A percentile compares a stretch with the other conserved stretches of the same genome.
These are phyloP conservation scores for Aspergillus cavernicola DNA, from an alignment of 495 filamentous ascomycete species.

Conservation along the genomic window DNA sequence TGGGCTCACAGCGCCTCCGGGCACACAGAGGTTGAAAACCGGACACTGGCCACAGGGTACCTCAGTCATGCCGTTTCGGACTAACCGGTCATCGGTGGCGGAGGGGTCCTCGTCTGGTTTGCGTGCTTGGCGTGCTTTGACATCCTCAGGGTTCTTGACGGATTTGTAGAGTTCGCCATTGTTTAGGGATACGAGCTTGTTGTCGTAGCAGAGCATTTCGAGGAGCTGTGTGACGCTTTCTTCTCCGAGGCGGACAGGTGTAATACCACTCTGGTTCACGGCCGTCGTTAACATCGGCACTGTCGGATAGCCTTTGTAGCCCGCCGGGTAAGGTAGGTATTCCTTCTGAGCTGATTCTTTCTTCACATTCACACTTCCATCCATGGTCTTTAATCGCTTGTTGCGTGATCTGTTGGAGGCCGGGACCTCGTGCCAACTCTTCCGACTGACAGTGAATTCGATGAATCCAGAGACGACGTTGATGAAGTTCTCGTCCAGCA, in stretches of 20 bases:
- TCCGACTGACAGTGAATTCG: slow-evolving; percentile 63
- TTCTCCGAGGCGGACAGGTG: slow-evolving; percentile 60
- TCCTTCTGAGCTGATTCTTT: slow-evolving; percentile 29
- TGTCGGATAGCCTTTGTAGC: slow-evolving; percentile 72
- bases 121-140: slow-evolving; percentile 39
- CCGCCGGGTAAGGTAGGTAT: slow-evolving; percentile 62
- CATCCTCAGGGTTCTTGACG: slow-evolving; percentile 35
- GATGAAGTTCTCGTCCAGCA: slow-evolving; percentile 84
- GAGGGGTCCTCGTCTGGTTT: slow-evolving; percentile 29
- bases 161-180: slow-evolving; percentile 51
- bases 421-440: slow-evolving; percentile 60
- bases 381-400: slow-evolving; percentile 45
- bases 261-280: slow-evolving; percentile 62
- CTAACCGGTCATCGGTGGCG: slow-evolving; percentile 26
- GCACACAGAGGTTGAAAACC: slow-evolving; percentile 87
- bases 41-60: slow-evolving; percentile 89
- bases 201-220: slow-evolving; percentile 82
- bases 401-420: slow-evolving; percentile 23
- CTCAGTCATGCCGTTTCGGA: slow-evolving; percentile 73
- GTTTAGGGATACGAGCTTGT: slow-evolving; percentile 51
- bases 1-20: slow-evolving; percentile 82
- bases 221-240: slow-evolving; percentile 76
- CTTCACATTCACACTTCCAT: slow-evolving; percentile 33
- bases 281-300: slow-evolving; percentile 65
- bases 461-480: slow-evolving; percentile 63